Evolutionary conservation across 2,329 filamentous ascomycete species (phyloP).

Genomic region (Alternaria consortialis): DNA sequence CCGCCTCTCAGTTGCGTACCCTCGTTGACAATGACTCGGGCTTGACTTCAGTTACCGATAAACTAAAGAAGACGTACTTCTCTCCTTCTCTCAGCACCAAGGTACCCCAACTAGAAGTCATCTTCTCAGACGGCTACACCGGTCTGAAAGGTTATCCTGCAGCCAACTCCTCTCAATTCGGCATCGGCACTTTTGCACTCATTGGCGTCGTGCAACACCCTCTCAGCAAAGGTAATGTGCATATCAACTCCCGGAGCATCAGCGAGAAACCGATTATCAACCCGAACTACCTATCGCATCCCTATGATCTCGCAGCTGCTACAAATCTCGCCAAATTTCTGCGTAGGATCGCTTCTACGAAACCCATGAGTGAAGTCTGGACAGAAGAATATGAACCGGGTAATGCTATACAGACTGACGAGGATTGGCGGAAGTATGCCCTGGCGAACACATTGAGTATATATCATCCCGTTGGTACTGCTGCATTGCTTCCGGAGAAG

Average conservation of each 20-base stretch:
- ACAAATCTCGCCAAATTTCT: conserved; percentile 35
- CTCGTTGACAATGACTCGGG: conserved; percentile 42
- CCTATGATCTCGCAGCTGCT: conserved; percentile 38
- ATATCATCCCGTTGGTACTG: conserved; percentile 50
- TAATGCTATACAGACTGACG: conserved; percentile 34
- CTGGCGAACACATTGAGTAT: conserved; percentile 31
- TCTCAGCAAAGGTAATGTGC: conserved; percentile 40
- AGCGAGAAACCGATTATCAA: conserved; percentile 38
- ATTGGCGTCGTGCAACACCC: conserved; percentile 50
- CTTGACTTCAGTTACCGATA: conserved; percentile 25
- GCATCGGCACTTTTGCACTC: conserved; percentile 44
- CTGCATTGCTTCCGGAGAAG: conserved; percentile 39
- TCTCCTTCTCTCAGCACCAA: conserved; percentile 35
- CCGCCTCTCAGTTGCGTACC: conserved; percentile 38
- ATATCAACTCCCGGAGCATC: conserved; percentile 34
- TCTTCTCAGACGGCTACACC: conserved; percentile 59
- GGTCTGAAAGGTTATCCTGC: conserved; percentile 50
- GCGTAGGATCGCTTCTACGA: conserved; percentile 34
- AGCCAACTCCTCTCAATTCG: conserved; percentile 36
- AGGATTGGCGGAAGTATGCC: conserved; percentile 36
- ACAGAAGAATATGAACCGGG: conserved; percentile 45
- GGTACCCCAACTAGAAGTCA: conserved; percentile 56
- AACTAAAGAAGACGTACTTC: conserved; percentile 46
- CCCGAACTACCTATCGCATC: conserved; percentile 40
- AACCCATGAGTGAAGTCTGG: conserved; percentile 40